Base-by-base conservation (phyloP, 345 rosid species). In the Aquilaria yunnanensis region DNA sequence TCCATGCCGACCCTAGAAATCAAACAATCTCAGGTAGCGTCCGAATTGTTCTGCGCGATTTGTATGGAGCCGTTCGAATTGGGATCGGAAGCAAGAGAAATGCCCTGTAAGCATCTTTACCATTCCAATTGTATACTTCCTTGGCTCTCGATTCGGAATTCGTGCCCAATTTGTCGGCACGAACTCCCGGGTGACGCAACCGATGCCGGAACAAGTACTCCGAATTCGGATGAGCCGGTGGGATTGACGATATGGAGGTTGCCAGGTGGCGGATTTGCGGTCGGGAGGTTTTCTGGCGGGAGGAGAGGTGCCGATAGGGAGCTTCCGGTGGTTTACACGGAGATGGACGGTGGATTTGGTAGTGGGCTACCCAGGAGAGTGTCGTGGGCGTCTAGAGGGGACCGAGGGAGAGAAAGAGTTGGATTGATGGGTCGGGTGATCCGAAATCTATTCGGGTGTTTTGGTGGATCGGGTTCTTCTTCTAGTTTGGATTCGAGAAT, bases 91-190 rank as follows among this genome's bases (percentile, higher is more conserved):
- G 99, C 90, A 2, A 74, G 90, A 12, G 96, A 94, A 71, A 88
- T 94, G 99, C 99, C 99, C 0, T 94, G 99, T 56, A 89, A 90
- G 59, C 99, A 94, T 12, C 76, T 94, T 2, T 94, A 90, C 50
- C 99, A 94, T 75, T 75, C 90, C 0, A 96, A 86, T 60, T 94
- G 99, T 13, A 94, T 94, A 30, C 85, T 94, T 29, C 97, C 99
- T 0, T 94, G 99, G 99, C 85, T 94, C 3, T 83, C 86, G 0
- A 61, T 94, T 54, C 75, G 96, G 1, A 94, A 90, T 61, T 94
- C 99, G 0, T 94, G 99, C 45, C 99, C 99, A 0, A 91, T 94
- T 45, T 94, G 97, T 66, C 92, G 99, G 23, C 91, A 88, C 14
- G 97, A 94, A 74, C 72, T 94, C 32, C 97, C 96, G 1, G 51